Base-by-base conservation (phyloP, 345 rosid species). In the Lepidium sativum region DNA sequence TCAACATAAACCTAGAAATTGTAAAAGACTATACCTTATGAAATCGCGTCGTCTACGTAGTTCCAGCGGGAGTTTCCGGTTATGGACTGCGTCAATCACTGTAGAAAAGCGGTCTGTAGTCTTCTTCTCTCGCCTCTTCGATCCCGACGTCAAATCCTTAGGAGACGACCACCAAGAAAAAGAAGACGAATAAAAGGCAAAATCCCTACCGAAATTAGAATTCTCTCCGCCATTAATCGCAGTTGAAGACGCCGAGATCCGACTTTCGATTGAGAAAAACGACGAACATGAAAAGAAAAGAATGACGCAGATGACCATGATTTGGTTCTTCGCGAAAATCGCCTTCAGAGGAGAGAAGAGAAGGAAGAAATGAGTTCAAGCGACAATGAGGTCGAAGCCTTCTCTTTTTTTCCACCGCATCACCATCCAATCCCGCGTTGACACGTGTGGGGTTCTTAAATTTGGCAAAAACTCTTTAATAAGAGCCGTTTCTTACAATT, bases 31-130 rank as follows among this genome's bases (percentile, higher is more conserved):
- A 14, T 11, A 92, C 96, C 94, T 81, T 64, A 89, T 82, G 63
- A 78, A 49, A 70, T 83, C 81, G 56, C 91, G 89, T 12, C 77
- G 86, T 34, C 98, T 97, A 29, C 96, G 96, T 70, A 92, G 84
- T 67, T 89, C 95, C 3, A 92, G 89, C 5, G 95, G 97, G 27
- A 92, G 95, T 72, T 89, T 87, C 32, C 89, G 85, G 70, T 89
- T 91, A 42, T 92, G 84, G 47, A 83, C 84, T 63, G 86, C 86
- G 65, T 85, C 94, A 23, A 86, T 82, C 42, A 79, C 88, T 7
- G 82, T 55, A 1, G 97, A 89, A 3, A 87, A 71, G 35, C 95
- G 91, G 15, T 88, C 89, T 1, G 75, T 64, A 2, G 50, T 69
- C 73, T 83, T 88, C 76, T 79, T 80, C 67, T 70, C 78, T 3